Evolutionary conservation across 192 early-diverging fungal genomes (phyloP), one percentile per base, ranked within the genome.

Genomic region (Coemansia erecta): DNA sequence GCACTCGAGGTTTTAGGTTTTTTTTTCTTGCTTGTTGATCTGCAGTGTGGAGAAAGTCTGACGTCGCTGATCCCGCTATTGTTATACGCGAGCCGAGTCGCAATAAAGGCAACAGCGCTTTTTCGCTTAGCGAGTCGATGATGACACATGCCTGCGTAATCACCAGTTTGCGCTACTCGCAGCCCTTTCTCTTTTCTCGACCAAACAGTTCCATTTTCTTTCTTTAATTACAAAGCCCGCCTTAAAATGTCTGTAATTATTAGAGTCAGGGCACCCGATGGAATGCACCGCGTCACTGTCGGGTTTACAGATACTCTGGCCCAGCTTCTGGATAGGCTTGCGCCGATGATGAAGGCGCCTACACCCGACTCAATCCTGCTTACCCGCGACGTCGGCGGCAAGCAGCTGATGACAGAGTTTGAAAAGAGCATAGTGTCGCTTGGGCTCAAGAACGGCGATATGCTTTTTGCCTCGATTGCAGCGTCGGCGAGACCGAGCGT

Each of bases 211-310:
- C 5, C 19, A 23, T 13, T 54, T 23, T 54, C 37, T 8, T 53
- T 28, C 14, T 22, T 45, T 35, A 35, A 31, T 18, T 53, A 18
- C 4, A 40, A 44, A 56, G 1, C 44, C 18, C 18, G 4, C 15
- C 19, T 60, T 19, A 54, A 19, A 45, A 78, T 78, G 76, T 37
- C 35, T 37, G 35, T 37, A 8, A 64, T 81, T 53, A 61, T 81
- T 44, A 68, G 78, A 33, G 58, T 81, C 0, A 63, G 78, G 42
- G 62, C 78, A 47, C 72, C 67, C 33, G 66, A 68, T 9, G 72
- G 72, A 57, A 81, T 70, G 68, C 68, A 64, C 59, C 78, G 78
- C 17, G 59, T 80, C 31, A 65, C 65, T 43, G 64, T 63, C 15
- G 64, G 56, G 23, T 48, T 63, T n/a, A 52, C 60, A 22, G 71